phyloP scores from a whole-genome alignment of 192 early-diverging fungal genomes.

The Coemansia sp. region DNA sequence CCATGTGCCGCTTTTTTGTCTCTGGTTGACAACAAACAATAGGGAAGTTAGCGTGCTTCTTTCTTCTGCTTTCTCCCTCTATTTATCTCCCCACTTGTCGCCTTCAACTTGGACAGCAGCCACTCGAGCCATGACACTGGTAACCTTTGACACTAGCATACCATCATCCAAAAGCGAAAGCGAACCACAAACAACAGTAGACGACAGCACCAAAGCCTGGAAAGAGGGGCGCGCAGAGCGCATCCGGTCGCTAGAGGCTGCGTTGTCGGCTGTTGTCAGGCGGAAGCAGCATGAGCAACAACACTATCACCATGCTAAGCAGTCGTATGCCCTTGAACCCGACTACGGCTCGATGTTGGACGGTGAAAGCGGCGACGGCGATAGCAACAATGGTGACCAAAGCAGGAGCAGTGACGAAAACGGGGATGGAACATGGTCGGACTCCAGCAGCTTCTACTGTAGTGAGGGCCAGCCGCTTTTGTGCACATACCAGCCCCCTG shows the following conservation, averaged over 20 bases:
- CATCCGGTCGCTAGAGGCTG: slow-evolving; percentile 36
- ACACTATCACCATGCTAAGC: not conserved
- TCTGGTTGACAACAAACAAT: not conserved
- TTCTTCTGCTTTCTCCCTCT: not conserved
- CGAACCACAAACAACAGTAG: not conserved
- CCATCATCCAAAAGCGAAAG: not conserved
- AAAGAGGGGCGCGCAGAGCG: slow-evolving; percentile 37
- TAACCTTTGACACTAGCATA: slow-evolving; percentile 19
- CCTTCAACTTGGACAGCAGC: not conserved
- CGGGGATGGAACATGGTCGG: slow-evolving; percentile 10
- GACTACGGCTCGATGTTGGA: slow-evolving; percentile 44
- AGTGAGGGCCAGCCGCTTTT: slow-evolving; percentile 49
- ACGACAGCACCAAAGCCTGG: slow-evolving; percentile 15
- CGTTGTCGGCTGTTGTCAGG: slow-evolving; percentile 17
- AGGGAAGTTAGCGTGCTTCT: not conserved
- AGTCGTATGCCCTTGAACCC: not conserved
- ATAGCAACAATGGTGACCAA: not conserved
- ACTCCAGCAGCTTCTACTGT: slow-evolving; percentile 41
- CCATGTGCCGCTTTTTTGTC: no score
- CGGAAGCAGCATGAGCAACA: slow-evolving; percentile 13
- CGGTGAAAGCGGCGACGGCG: slow-evolving; percentile 15
- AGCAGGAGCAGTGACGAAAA: slow-evolving; percentile 8
- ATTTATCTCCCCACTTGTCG: not conserved
- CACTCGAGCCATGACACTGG: slow-evolving; percentile 13
- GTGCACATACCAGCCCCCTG: slow-evolving; percentile 43